Conservation (phyloP, 2,329 filamentous ascomycete genomes). For the Dothistroma pini region DNA sequence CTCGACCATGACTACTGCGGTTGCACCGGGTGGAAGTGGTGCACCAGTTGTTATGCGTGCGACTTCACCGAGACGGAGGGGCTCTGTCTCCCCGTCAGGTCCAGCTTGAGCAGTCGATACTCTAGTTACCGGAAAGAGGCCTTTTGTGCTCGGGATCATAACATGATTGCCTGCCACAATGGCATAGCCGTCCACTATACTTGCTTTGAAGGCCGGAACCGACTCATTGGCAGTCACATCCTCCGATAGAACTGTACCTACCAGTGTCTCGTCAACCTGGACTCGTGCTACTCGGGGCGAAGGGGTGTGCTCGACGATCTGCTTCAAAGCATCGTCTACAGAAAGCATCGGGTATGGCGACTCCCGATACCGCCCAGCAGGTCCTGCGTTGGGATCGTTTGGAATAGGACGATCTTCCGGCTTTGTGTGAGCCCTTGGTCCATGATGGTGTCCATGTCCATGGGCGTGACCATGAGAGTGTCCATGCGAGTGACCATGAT, state of each 20-base stretch:
- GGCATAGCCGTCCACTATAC: slow-evolving; percentile 96
- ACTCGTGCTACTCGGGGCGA: slow-evolving; percentile 53
- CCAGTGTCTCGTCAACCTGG: slow-evolving; percentile 61
- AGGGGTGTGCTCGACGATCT: slow-evolving; percentile 73
- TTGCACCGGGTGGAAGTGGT: slow-evolving; percentile 81
- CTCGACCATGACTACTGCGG: slow-evolving; percentile 94
- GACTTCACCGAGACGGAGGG: slow-evolving; percentile 69
- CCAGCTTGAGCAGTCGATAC: slow-evolving; percentile 81
- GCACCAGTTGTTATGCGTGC: slow-evolving; percentile 93
- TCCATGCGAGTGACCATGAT: slow-evolving; percentile 34
- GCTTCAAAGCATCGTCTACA: slow-evolving; percentile 72
- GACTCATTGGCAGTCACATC: slow-evolving; percentile 75
- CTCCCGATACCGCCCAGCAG: slow-evolving; percentile 68
- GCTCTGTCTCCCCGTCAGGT: slow-evolving; percentile 56
- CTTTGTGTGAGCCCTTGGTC: slow-evolving; percentile 65
- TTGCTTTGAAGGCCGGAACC: slow-evolving; percentile 90
- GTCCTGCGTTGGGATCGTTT: slow-evolving; percentile 58
- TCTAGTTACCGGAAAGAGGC: slow-evolving; percentile 78
- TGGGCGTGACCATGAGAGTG: slow-evolving; percentile 43
- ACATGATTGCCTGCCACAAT: slow-evolving; percentile 56
- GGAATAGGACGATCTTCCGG: slow-evolving; percentile 56
- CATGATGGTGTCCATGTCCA: slow-evolving; percentile 53
- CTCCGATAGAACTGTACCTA: slow-evolving; percentile 76
- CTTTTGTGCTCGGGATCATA: slow-evolving; percentile 59
- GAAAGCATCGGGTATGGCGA: slow-evolving; percentile 92